These are phyloP conservation scores for Mortierella sp. DNA, from an alignment of 371 early-diverging fungal genomes.

Conservation along the genomic window DNA sequence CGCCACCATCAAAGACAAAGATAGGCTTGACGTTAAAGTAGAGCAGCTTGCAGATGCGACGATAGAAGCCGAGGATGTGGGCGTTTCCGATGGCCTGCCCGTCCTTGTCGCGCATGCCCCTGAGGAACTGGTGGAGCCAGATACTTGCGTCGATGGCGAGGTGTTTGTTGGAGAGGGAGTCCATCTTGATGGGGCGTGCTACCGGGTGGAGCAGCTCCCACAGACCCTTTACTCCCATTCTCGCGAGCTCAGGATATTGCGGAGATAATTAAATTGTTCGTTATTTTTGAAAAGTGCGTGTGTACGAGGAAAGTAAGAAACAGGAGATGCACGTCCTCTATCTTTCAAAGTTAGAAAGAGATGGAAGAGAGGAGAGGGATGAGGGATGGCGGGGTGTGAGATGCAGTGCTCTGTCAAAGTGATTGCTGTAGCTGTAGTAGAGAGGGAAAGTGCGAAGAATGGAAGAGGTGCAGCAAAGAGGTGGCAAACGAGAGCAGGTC, in stretches of 20 bases:
- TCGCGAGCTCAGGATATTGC: background rate
- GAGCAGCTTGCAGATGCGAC: conserved; percentile 94
- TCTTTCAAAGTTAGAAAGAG: no score
- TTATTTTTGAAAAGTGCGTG: no score
- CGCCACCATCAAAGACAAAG: conserved; percentile 96
- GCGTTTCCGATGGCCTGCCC: conserved; percentile 88
- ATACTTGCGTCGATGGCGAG: conserved; percentile 97
- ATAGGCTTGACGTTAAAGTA: conserved; percentile 93
- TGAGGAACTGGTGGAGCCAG: conserved; percentile 97
- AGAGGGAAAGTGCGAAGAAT: no score
- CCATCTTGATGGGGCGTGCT: conserved; percentile 85
- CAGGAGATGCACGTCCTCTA: no score
- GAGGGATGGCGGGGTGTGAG: no score
- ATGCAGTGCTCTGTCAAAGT: no score
- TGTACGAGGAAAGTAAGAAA: no score
- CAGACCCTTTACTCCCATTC: conserved; percentile 97
- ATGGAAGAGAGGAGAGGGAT: no score
- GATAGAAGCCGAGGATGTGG: conserved; percentile 94
- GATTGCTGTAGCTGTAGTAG: no score
- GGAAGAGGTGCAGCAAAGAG: background rate
- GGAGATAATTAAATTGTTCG: background rate
- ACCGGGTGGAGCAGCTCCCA: conserved; percentile 92
- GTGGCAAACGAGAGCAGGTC: background rate
- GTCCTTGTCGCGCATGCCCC: conserved; percentile 91
- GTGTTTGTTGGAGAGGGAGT: conserved; percentile 77